A percentile compares a stretch with the other conserved stretches of the same genome.
phyloP scores from a whole-genome alignment of 2,329 filamentous ascomycete species.

The Fonsecaea nubica region DNA sequence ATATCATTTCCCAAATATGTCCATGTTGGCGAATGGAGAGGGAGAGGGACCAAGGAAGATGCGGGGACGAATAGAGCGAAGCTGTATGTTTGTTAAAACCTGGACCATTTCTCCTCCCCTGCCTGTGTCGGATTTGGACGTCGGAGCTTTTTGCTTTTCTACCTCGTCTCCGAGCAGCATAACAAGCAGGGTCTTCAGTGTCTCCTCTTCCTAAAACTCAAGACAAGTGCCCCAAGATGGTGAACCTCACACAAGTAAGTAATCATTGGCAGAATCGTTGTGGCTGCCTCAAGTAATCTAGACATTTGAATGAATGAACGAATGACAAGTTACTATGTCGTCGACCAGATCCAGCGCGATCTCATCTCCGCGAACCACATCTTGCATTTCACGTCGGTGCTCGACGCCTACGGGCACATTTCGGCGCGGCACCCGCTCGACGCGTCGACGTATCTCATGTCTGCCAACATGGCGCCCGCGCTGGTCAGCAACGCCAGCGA shows the following conservation, averaged over 20 bases:
- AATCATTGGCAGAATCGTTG: not conserved
- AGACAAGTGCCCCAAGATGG: slow-evolving; percentile 2
- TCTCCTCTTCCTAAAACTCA: not conserved
- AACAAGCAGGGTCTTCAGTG: not conserved
- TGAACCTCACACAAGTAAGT: slow-evolving; percentile 13
- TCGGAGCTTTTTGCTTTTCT: not conserved
- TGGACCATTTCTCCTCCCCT: not conserved
- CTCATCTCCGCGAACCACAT: slow-evolving; percentile 60
- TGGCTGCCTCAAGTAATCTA: not conserved
- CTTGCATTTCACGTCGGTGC: slow-evolving; percentile 55
- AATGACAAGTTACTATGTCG: not conserved
- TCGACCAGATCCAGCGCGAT: slow-evolving; percentile 26
- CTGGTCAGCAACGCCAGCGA: slow-evolving; percentile 53
- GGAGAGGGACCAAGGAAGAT: too few species aligned
- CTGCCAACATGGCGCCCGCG: slow-evolving; percentile 55
- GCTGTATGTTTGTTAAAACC: not conserved
- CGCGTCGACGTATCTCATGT: slow-evolving; percentile 57
- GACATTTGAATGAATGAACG: not conserved
- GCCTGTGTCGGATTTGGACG: not conserved
- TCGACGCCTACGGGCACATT: slow-evolving; percentile 64
- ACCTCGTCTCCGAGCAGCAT: not conserved
- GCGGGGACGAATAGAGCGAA: not conserved
- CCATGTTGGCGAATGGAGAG: not conserved
- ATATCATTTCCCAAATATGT: not conserved
- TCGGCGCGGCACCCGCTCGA: slow-evolving; percentile 59